Conservation (phyloP, 345 rosid genomes). For the Gossypium turneri region DNA sequence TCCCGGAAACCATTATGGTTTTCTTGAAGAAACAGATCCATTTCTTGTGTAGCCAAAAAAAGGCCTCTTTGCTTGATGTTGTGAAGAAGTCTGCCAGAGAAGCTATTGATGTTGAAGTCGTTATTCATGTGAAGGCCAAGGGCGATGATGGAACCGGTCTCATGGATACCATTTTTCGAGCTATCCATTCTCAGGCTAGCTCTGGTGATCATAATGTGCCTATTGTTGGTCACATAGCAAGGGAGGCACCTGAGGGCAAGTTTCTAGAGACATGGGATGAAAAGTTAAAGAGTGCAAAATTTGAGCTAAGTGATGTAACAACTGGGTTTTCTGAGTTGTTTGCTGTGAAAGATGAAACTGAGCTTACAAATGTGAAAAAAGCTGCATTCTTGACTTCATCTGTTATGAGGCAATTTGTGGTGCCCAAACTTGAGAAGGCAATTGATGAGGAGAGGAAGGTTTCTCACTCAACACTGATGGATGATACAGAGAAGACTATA, state of each 20-base stretch:
- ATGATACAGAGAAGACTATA: conserved; percentile 50
- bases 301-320: conserved; percentile 33
- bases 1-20: conserved; percentile 53
- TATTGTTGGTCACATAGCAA: conserved; percentile 37
- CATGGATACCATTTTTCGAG: conserved; percentile 40
- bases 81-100: conserved; percentile 37
- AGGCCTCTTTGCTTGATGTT: conserved; percentile 40
- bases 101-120: conserved; percentile 38
- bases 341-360: conserved; percentile 43
- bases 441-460: conserved; percentile 55
- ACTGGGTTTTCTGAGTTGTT: conserved; percentile 47
- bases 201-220: conserved; percentile 21
- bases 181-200: conserved; percentile 28
- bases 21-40: conserved; percentile 46
- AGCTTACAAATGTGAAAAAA: conserved; percentile 41
- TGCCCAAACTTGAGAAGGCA: conserved; percentile 48
- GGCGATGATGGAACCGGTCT: conserved; percentile 35
- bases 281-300: conserved; percentile 28
- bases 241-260: conserved; percentile 47
- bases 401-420: conserved; percentile 48
- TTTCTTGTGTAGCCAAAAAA: conserved; percentile 42
- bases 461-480: conserved; percentile 45
- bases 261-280: conserved; percentile 45
- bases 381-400: conserved; percentile 39
- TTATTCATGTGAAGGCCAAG: conserved; percentile 39